phyloP scores from a whole-genome alignment of 2,329 filamentous ascomycete genomes.

The Fusarium newnesense region DNA sequence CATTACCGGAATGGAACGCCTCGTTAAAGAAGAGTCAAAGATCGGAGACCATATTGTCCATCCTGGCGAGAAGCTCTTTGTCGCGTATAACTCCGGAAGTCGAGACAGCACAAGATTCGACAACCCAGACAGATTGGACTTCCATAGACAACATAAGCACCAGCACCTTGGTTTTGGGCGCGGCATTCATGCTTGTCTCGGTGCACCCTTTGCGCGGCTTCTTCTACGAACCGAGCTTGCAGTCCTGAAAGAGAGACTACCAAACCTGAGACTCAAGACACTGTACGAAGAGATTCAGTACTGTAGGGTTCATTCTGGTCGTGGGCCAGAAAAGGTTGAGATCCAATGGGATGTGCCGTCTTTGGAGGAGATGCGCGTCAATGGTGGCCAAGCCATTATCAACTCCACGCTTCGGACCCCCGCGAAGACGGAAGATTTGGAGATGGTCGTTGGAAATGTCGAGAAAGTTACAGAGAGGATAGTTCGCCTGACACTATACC shows the following conservation, averaged over 20 bases:
- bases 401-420: not conserved
- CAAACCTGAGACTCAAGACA: not conserved
- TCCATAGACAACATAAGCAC: not conserved
- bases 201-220: not conserved
- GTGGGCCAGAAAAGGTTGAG: not conserved
- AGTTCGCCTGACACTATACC: not conserved
- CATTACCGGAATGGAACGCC: not conserved
- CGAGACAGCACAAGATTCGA: not conserved
- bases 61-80: not conserved
- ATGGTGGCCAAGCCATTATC: not conserved
- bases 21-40: not conserved
- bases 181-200: not conserved
- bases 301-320: not conserved
- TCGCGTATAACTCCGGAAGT: not conserved
- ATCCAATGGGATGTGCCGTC: not conserved
- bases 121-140: not conserved
- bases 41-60: not conserved
- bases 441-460: not conserved
- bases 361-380: not conserved
- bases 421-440: not conserved
- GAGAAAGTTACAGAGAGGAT: not conserved
- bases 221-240: not conserved
- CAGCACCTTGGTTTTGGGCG: not conserved
- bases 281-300: not conserved
- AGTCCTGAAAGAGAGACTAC: not conserved